A percentile compares a stretch with the other conserved stretches of the same genome.
These are phyloP conservation scores for Lichtheimia ramosa DNA, from an alignment of 371 early-diverging fungal genomes.

Conservation along the genomic window DNA sequence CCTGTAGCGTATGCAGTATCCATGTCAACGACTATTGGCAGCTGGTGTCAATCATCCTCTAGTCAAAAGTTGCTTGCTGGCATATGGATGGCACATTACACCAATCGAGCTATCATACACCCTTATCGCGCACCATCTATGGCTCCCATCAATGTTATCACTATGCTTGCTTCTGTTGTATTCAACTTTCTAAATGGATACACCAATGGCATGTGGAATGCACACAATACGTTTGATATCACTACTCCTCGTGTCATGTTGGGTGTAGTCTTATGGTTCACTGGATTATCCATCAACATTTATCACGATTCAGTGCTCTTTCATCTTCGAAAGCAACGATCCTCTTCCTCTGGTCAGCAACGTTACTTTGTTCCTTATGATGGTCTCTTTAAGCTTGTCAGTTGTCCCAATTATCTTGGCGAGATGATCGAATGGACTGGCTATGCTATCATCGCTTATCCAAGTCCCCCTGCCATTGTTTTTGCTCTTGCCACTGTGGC, in stretches of 20 bases:
- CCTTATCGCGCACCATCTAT: conserved; percentile 52
- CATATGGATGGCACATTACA: conserved; percentile 61
- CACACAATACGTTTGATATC: conserved; percentile 4
- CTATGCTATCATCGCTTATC: conserved; percentile 49
- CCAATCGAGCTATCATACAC: conserved; percentile 57
- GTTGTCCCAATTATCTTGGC: conserved; percentile 67
- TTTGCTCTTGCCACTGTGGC: conserved; percentile 52
- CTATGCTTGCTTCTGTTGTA: conserved; percentile 16
- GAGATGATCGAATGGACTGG: conserved; percentile 71
- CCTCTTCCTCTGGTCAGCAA: conserved; percentile 3
- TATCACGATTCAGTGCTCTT: conserved; percentile 57
- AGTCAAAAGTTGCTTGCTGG: conserved; percentile 24
- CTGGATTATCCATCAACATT: conserved; percentile 56
- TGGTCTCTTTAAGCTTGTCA: conserved; percentile 53
- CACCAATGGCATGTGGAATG: conserved; percentile 59
- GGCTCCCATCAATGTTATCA: conserved; percentile 43
- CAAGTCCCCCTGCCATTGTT: conserved; percentile 48
- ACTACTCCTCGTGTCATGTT: conserved; percentile 3
- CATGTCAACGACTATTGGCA: neutral
- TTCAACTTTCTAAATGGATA: conserved; percentile 67
- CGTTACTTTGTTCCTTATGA: conserved; percentile 60
- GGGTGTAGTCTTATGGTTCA: conserved; percentile 44
- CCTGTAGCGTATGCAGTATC: conserved; percentile 27
- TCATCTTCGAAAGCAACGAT: conserved; percentile 24
- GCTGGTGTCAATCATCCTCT: conserved; percentile 13